phyloP scores from a whole-genome alignment of 805 yeast genomes.

The Candida andamanensis region DNA sequence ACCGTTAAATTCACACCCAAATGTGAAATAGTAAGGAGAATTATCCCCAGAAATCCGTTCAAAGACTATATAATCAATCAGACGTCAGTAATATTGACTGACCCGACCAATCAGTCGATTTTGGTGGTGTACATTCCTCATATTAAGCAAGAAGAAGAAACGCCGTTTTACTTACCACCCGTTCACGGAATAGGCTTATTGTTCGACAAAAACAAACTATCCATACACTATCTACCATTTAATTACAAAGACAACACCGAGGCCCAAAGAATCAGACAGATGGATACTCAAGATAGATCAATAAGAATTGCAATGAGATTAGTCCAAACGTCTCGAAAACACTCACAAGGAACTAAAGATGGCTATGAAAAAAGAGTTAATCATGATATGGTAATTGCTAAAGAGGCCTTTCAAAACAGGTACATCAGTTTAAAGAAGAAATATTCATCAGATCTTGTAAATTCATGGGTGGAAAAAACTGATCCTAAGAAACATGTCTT shows the following conservation, averaged over 20 bases:
- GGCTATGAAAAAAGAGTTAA: slow-evolving; percentile 87
- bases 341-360: slow-evolving; percentile 73
- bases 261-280: slow-evolving; percentile 18
- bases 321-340: slow-evolving; percentile 74
- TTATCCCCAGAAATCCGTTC: slow-evolving; percentile 87
- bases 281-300: slow-evolving; percentile 53
- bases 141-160: slow-evolving; percentile 48
- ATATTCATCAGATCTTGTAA: slow-evolving; percentile 70
- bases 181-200: slow-evolving; percentile 75
- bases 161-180: slow-evolving; percentile 87
- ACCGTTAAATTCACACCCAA: slow-evolving; percentile 25
- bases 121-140: slow-evolving; percentile 79
- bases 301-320: slow-evolving; percentile 79
- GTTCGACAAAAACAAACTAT: slow-evolving; percentile 42
- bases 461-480: slow-evolving; percentile 87
- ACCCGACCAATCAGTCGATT: slow-evolving; percentile 31
- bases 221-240: slow-evolving; percentile 76
- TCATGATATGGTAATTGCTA: slow-evolving; percentile 82
- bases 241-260: slow-evolving; percentile 13
- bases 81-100: slow-evolving; percentile 55
- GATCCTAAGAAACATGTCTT: slow-evolving; percentile 95
- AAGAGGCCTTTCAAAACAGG: slow-evolving; percentile 75
- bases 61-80: slow-evolving; percentile 82
- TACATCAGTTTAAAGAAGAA: slow-evolving; percentile 77
- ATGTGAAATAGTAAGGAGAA: slow-evolving; percentile 65